phyloP scores from a whole-genome alignment of 805 yeast species.

The Blastobotrys robertii region DNA sequence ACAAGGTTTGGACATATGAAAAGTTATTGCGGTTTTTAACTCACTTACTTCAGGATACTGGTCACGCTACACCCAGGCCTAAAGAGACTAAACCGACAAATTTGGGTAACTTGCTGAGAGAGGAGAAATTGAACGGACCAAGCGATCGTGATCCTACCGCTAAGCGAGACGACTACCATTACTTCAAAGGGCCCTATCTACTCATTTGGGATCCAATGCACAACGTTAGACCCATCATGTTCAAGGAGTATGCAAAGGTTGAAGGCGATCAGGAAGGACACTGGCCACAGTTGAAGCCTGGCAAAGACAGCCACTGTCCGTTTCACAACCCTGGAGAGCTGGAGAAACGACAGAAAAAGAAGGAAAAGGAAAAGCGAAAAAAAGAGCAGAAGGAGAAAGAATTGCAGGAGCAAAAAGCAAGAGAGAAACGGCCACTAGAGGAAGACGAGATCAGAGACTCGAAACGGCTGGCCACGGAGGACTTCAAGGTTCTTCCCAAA shows the following conservation, averaged over 20 bases:
- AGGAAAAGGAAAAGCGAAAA: constrained; percentile 42
- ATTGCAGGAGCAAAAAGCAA: constrained; percentile 20
- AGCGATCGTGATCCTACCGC: constrained; percentile 83
- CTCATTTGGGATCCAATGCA: constrained; percentile 75
- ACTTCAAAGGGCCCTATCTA: constrained; percentile 65
- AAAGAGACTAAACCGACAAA: constrained; percentile 20
- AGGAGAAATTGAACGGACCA: constrained; percentile 80
- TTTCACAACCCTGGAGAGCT: constrained; percentile 33
- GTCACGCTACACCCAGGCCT: neutral
- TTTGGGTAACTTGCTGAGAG: constrained; percentile 57
- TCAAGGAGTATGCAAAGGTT: constrained; percentile 58
- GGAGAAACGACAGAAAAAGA: neutral
- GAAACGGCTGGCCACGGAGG: constrained; percentile 7
- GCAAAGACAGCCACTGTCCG: constrained; percentile 72
- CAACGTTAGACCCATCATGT: constrained; percentile 67
- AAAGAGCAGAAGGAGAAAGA: constrained; percentile 40
- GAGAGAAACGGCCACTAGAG: constrained; percentile 6
- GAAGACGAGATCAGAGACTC: constrained; percentile 3
- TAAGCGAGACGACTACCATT: constrained; percentile 72
- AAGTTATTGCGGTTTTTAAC: constrained; percentile 73
- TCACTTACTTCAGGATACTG: constrained; percentile 27
- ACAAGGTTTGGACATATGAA: constrained; percentile 82
- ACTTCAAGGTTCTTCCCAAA: constrained; percentile 12
- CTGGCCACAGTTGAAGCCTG: constrained; percentile 53
- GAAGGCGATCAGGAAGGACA: constrained; percentile 30